phyloP scores from a whole-genome alignment of 371 early-diverging fungal species.

The Caulochytrium protostelioides region DNA sequence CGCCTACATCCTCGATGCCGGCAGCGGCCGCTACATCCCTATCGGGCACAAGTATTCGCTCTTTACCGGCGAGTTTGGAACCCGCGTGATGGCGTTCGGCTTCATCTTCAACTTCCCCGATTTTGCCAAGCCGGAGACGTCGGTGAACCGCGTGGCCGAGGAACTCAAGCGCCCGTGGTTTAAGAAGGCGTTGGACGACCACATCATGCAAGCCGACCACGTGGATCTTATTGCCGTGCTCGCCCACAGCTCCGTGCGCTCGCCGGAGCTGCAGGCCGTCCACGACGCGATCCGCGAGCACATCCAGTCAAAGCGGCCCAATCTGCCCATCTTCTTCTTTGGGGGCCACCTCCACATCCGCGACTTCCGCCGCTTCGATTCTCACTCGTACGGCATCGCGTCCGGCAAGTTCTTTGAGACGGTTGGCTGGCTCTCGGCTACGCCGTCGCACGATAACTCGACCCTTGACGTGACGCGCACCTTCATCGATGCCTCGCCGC shows the following conservation, averaged over 20 bases:
- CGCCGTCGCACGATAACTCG: conserved; percentile 7
- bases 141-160: conserved; percentile 18
- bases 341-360: conserved; percentile 39
- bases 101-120: conserved; percentile 29
- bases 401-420: conserved; percentile 38
- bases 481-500: too few relatives aligned
- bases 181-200: conserved; percentile 17
- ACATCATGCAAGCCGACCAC: conserved; percentile 12
- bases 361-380: conserved; percentile 27
- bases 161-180: conserved; percentile 35
- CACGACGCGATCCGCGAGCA: conserved; percentile 26
- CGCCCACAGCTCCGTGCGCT: conserved; percentile 30
- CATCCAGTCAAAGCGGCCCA: conserved; percentile 22
- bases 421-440: conserved; percentile 30
- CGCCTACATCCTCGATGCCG: conserved; percentile 20
- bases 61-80: conserved; percentile 31
- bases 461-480: conserved; percentile 8
- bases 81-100: conserved; percentile 31
- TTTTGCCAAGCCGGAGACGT: conserved; percentile 13
- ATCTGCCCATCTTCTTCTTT: conserved; percentile 31
- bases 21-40: conserved; percentile 22
- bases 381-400: conserved; percentile 28
- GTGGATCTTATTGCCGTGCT: conserved; percentile 32
- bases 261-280: conserved; percentile 20
- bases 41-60: conserved; percentile 28